Conservation (phyloP, 106 monocot genomes). For the Acorus calamus region DNA sequence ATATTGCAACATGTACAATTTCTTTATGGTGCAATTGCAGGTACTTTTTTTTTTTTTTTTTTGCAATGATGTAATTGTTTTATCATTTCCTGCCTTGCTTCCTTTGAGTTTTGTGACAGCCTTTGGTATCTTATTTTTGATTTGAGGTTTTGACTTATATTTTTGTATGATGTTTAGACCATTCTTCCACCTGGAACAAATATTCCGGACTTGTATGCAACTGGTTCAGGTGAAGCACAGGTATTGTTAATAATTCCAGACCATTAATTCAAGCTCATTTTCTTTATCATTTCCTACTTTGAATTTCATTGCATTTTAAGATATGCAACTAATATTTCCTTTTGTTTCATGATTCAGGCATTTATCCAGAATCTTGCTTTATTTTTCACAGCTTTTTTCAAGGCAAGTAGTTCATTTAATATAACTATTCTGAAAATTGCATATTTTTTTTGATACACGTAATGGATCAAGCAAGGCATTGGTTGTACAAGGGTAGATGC, state of each 20-base stretch:
- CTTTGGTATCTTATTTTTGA: background rate
- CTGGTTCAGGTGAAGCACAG: conserved; percentile 96
- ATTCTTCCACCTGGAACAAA: conserved; percentile 83
- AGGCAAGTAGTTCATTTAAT: conserved; percentile 35
- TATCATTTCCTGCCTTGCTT: background rate
- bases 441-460: too few species aligned
- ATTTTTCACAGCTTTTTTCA: conserved; percentile 92
- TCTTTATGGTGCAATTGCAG: conserved; percentile 95
- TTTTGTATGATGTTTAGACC: conserved; percentile 28
- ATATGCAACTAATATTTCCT: conserved; percentile 2
- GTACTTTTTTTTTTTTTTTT: conserved; percentile 17
- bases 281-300: background rate
- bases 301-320: background rate
- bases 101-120: background rate
- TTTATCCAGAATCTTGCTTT: conserved; percentile 96
- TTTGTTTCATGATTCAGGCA: conserved; percentile 33
- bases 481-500: too few species aligned
- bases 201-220: conserved; percentile 93
- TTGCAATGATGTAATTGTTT: background rate
- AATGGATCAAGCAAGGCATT: too few species aligned
- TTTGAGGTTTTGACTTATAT: background rate
- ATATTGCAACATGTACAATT: conserved; percentile 83
- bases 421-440: too few species aligned
- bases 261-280: too few species aligned
- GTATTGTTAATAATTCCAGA: conserved; percentile 16